phyloP scores from a whole-genome alignment of 2,329 filamentous ascomycete genomes.

The Periconia macrospinosa region DNA sequence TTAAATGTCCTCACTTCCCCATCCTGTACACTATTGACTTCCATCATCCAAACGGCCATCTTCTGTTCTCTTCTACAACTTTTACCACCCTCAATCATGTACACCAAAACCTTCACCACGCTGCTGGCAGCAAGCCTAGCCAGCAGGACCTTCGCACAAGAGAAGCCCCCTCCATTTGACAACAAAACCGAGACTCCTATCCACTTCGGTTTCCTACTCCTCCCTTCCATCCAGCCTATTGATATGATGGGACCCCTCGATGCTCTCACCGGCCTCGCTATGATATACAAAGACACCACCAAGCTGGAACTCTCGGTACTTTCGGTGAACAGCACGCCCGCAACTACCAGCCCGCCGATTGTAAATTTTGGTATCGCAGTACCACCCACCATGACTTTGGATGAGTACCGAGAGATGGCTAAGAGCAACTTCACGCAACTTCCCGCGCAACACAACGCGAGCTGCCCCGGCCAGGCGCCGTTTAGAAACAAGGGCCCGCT shows the following conservation, averaged over 20 bases:
- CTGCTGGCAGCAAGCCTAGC: conserved; percentile 4
- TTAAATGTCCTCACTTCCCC: not conserved
- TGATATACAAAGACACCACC: conserved; percentile 8
- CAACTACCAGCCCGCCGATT: conserved; percentile 16
- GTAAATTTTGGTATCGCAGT: conserved; percentile 34
- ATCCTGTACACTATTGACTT: not conserved
- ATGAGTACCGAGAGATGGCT: conserved; percentile 3
- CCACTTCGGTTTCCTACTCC: conserved; percentile 19
- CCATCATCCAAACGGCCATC: not conserved
- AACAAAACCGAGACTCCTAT: conserved; percentile 2
- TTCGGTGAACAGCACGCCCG: conserved; percentile 16
- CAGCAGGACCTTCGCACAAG: conserved; percentile 1
- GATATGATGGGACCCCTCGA: conserved; percentile 45
- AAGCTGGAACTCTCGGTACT: conserved; percentile 16
- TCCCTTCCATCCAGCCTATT: conserved; percentile 20
- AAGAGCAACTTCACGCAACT: conserved; percentile 42
- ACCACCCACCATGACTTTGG: conserved; percentile 55
- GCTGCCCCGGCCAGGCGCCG: not conserved
- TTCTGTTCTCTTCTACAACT: not conserved
- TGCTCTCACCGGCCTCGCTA: conserved; percentile 35
- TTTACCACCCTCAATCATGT: not conserved
- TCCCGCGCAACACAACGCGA: not conserved
- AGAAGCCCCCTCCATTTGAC: not conserved
- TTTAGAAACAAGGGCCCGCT: conserved; percentile 32
- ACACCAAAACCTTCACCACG: not conserved